Percentiles rank a stretch among this genome's conserved stretches.
Evolutionary conservation across 2,329 filamentous ascomycete species (phyloP).

Genomic region (Akanthomyces uredinophilus): DNA sequence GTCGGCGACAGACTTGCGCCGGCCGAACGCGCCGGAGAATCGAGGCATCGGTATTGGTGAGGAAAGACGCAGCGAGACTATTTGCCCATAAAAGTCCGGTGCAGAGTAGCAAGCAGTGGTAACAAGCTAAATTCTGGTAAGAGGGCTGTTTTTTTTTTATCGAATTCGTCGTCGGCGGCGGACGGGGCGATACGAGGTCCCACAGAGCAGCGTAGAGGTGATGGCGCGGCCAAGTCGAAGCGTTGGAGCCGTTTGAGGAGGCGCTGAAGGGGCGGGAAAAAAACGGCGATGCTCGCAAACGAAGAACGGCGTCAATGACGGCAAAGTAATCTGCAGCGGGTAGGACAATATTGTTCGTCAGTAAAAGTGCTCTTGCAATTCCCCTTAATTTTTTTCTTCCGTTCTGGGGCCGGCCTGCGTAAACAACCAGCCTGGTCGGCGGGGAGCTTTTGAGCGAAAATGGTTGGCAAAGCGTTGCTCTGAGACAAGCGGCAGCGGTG

Average conservation of each 20-base stretch:
- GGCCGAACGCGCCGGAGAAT: constrained; percentile 54
- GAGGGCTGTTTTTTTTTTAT: neutral
- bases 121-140: neutral
- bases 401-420: neutral
- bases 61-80: constrained; percentile 12
- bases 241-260: constrained; percentile 10
- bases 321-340: neutral
- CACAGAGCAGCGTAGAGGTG: constrained; percentile 4
- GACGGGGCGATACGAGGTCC: constrained; percentile 15
- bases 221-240: constrained; percentile 8
- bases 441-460: neutral
- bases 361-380: neutral
- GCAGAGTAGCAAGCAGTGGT: neutral
- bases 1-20: constrained; percentile 56
- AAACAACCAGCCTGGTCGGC: neutral
- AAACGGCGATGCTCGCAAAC: neutral
- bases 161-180: neutral
- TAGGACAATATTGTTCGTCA: neutral
- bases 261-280: neutral
- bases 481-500: constrained; percentile 13
- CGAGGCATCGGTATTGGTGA: constrained; percentile 51
- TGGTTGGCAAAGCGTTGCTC: neutral
- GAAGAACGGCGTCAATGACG: neutral
- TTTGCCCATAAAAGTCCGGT: neutral
- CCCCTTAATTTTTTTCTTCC: neutral